Conservation (phyloP, 2,329 filamentous ascomycete species). For the Aureobasidium pullulans region DNA sequence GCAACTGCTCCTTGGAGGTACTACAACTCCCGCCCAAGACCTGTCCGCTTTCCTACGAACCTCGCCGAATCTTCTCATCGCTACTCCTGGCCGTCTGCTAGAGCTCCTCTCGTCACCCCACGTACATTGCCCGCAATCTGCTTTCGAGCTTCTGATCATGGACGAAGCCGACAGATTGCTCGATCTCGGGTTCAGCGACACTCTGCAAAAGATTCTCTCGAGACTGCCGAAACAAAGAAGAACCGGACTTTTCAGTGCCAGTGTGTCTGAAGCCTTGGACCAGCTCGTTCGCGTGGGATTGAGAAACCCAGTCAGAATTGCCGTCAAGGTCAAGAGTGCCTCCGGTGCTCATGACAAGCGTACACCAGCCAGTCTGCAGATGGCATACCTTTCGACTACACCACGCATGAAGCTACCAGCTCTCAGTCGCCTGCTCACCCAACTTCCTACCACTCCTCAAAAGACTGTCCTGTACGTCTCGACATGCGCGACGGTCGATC, state of each 20-base stretch:
- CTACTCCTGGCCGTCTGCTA: slow-evolving; percentile 81
- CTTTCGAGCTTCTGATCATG: slow-evolving; percentile 85
- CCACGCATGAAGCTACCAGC: slow-evolving; percentile 75
- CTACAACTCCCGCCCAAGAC: slow-evolving; percentile 75
- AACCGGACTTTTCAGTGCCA: slow-evolving; percentile 90
- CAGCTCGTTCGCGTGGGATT: slow-evolving; percentile 88
- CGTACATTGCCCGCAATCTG: slow-evolving; percentile 79
- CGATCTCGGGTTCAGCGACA: slow-evolving; percentile 89
- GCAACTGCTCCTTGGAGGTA: slow-evolving; percentile 81
- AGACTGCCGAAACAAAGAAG: slow-evolving; percentile 85
- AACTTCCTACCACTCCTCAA: slow-evolving; percentile 64
- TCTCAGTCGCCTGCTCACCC: slow-evolving; percentile 57
- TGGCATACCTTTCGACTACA: slow-evolving; percentile 72
- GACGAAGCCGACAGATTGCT: slow-evolving; percentile 91
- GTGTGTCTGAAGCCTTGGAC: slow-evolving; percentile 89
- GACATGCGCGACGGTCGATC: slow-evolving; percentile 90
- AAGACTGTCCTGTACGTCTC: slow-evolving; percentile 89
- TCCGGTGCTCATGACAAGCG: slow-evolving; percentile 71
- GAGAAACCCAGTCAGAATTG: slow-evolving; percentile 89
- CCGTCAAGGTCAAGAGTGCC: slow-evolving; percentile 79
- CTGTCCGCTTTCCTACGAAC: slow-evolving; percentile 74
- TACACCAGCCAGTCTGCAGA: slow-evolving; percentile 86
- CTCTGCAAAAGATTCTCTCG: slow-evolving; percentile 76
- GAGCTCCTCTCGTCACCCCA: slow-evolving; percentile 81
- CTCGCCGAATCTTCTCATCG: slow-evolving; percentile 82